phyloP scores from a whole-genome alignment of 305 asterid genomes.

The Striga hermonthica region DNA sequence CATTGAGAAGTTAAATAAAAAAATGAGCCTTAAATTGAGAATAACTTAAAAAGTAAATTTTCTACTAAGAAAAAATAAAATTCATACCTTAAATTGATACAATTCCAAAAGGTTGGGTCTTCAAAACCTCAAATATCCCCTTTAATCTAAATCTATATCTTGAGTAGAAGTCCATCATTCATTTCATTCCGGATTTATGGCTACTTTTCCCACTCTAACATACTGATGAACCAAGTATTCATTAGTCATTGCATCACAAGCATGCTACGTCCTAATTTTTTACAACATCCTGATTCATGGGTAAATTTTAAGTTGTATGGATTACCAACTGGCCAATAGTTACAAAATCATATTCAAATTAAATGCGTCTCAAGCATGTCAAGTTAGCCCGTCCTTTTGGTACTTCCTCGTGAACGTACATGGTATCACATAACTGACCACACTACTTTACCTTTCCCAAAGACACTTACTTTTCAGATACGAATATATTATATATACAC shows the following conservation, averaged over 20 bases:
- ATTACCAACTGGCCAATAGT: background rate
- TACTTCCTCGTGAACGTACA: constrained; percentile 14
- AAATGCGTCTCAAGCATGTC: constrained; percentile 4
- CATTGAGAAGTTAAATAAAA: too few species aligned
- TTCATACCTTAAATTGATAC: too few species aligned
- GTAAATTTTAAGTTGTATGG: background rate
- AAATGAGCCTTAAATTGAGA: too few species aligned
- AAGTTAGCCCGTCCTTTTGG: background rate
- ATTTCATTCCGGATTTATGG: constrained; percentile 6
- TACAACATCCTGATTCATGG: background rate
- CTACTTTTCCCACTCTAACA: background rate
- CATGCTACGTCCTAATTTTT: background rate
- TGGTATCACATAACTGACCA: background rate
- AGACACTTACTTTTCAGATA: too few species aligned
- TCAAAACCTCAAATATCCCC: too few species aligned
- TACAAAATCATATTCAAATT: background rate
- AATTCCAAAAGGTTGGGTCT: too few species aligned
- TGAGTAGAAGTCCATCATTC: background rate
- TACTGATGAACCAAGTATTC: background rate
- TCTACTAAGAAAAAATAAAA: too few species aligned
- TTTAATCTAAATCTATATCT: constrained; percentile 13
- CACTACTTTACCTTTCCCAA: background rate
- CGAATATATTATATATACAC: too few species aligned
- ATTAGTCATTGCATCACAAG: constrained; percentile 9
- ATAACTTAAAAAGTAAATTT: too few species aligned